Conservation (phyloP, 1,284 basidiomycete species). For the Xanthoconium separans region DNA sequence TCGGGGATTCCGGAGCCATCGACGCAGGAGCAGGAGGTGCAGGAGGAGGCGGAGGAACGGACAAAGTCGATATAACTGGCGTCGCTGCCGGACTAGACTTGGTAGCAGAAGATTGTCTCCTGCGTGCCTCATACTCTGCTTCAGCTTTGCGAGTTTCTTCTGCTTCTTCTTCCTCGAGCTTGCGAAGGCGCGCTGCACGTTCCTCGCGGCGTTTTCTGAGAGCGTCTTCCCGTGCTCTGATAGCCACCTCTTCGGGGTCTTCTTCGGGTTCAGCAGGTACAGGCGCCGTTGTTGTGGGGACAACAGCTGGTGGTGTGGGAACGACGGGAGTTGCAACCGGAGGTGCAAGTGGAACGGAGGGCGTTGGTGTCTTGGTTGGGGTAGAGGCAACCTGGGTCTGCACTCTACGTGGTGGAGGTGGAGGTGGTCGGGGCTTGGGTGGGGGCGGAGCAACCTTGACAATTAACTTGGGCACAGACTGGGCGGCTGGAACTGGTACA, state of each 20-base stretch:
- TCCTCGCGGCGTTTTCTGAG: slow-evolving; percentile 67
- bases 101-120: slow-evolving; percentile 41
- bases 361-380: slow-evolving; percentile 26
- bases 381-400: slow-evolving; percentile 26
- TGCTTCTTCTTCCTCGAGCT: slow-evolving; percentile 67
- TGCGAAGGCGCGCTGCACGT: slow-evolving; percentile 59
- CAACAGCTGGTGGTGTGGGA: slow-evolving; percentile 29
- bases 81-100: slow-evolving; percentile 31
- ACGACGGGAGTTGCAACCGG: slow-evolving; percentile 31
- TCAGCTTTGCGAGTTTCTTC: slow-evolving; percentile 66
- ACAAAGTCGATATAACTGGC: not conserved
- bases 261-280: slow-evolving; percentile 39
- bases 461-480: slow-evolving; percentile 35
- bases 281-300: slow-evolving; percentile 33
- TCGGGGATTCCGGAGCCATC: slow-evolving; percentile 27
- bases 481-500: slow-evolving; percentile 34
- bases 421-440: slow-evolving; percentile 38
- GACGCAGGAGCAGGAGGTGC: slow-evolving; percentile 17
- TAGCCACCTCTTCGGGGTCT: slow-evolving; percentile 65
- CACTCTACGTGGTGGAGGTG: slow-evolving; percentile 43
- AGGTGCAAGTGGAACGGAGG: slow-evolving; percentile 13
- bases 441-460: slow-evolving; percentile 34
- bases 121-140: slow-evolving; percentile 53
- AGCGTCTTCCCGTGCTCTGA: slow-evolving; percentile 64
- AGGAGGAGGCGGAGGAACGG: slow-evolving; percentile 23